These are phyloP conservation scores for Colletotrichum siamense DNA, from an alignment of 2,329 filamentous ascomycete species.

Conservation along the genomic window DNA sequence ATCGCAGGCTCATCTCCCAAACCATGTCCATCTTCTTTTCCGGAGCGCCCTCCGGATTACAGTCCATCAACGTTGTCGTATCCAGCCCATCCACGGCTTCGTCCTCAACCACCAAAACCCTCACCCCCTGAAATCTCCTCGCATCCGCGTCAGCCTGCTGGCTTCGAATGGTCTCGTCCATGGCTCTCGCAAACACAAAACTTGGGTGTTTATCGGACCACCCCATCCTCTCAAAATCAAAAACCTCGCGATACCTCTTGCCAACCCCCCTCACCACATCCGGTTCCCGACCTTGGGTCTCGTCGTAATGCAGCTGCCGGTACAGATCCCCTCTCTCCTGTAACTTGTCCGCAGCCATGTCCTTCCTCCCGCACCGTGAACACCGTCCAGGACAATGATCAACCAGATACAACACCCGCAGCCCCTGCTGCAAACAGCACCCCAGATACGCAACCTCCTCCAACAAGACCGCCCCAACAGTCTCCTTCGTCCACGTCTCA, in stretches of 20 bases:
- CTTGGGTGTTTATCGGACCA: slow-evolving; percentile 34
- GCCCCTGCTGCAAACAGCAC: slow-evolving; percentile 30
- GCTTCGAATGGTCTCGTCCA: slow-evolving; percentile 31
- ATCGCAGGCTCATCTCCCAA: not conserved
- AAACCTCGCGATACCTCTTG: slow-evolving; percentile 35
- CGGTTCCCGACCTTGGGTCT: slow-evolving; percentile 21
- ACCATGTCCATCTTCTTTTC: not conserved
- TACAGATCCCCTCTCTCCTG: slow-evolving; percentile 26
- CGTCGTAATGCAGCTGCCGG: slow-evolving; percentile 23
- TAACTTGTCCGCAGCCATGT: slow-evolving; percentile 18
- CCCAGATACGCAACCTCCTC: slow-evolving; percentile 34
- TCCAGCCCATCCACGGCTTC: slow-evolving; percentile 16
- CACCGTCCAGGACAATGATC: slow-evolving; percentile 32
- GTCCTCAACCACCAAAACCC: slow-evolving; percentile 31
- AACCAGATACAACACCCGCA: slow-evolving; percentile 37
- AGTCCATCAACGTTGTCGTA: slow-evolving; percentile 14
- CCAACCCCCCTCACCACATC: slow-evolving; percentile 35
- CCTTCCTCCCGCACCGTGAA: slow-evolving; percentile 21
- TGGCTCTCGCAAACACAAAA: slow-evolving; percentile 33
- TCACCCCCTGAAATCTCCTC: slow-evolving; percentile 28
- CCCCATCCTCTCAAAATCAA: slow-evolving; percentile 33
- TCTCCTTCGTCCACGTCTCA: slow-evolving; percentile 27
- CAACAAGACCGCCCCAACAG: slow-evolving; percentile 17
- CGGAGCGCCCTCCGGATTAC: not conserved
- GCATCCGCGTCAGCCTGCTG: slow-evolving; percentile 30